Conservation (phyloP, 2,329 filamentous ascomycete genomes). For the Diaporthe amygdali region DNA sequence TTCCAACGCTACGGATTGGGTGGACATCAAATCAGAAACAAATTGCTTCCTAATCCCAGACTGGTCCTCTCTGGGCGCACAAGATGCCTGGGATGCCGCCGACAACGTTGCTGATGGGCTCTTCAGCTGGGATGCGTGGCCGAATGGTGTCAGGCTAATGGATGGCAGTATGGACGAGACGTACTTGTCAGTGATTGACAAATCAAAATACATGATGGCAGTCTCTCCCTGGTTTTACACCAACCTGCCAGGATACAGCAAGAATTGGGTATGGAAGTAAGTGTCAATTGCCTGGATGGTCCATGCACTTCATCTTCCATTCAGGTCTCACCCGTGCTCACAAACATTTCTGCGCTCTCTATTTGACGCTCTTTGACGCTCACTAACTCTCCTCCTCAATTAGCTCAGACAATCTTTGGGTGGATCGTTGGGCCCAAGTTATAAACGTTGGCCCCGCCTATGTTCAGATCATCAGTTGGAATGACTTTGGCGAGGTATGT, state of each 20-base stretch:
- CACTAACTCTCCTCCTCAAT: not conserved
- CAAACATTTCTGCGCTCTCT: too few relatives aligned
- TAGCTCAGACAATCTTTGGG: constrained; percentile 59
- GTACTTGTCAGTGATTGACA: constrained; percentile 38
- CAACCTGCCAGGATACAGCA: constrained; percentile 58
- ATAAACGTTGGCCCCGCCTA: constrained; percentile 59
- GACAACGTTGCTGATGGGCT: constrained; percentile 38
- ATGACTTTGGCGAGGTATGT: constrained; percentile 52
- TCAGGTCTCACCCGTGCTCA: not conserved
- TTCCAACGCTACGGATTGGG: constrained; percentile 47
- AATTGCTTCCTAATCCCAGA: constrained; percentile 50
- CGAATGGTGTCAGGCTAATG: constrained; percentile 35
- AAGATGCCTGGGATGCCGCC: constrained; percentile 27
- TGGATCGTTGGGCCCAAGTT: constrained; percentile 60
- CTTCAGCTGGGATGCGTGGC: constrained; percentile 46
- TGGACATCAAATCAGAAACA: constrained; percentile 41
- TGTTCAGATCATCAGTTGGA: constrained; percentile 46
- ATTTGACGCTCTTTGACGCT: not conserved
- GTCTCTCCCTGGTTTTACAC: constrained; percentile 67
- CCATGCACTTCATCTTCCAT: not conserved
- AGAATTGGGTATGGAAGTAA: constrained; percentile 67
- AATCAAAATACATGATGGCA: constrained; percentile 56
- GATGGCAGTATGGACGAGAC: constrained; percentile 38
- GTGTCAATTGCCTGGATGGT: not conserved
- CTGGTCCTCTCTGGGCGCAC: constrained; percentile 46